Evolutionary conservation across 1,284 basidiomycete genomes (phyloP).

Genomic region (Phenoliferia sp.): DNA sequence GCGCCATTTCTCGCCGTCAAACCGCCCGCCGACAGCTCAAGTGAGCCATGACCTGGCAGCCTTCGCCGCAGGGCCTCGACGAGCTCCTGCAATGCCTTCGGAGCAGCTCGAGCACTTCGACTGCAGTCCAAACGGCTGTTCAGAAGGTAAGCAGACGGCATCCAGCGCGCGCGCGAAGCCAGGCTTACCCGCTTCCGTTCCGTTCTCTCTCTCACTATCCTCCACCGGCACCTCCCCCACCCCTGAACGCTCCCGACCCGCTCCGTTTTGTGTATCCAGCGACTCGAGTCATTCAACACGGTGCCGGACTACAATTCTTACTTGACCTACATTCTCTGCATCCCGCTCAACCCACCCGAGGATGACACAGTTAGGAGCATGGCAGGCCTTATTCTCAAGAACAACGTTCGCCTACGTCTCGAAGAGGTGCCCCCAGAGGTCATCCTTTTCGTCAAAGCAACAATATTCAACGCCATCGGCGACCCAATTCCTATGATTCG

Average conservation of each 20-base stretch:
- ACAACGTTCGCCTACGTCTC: slow-evolving; percentile 61
- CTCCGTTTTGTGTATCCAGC: slow-evolving; percentile 54
- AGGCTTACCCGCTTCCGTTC: neutral
- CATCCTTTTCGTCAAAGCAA: slow-evolving; percentile 71
- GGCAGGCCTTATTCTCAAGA: slow-evolving; percentile 95
- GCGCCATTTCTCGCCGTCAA: too few species aligned
- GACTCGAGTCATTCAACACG: slow-evolving; percentile 76
- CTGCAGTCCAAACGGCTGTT: slow-evolving; percentile 38
- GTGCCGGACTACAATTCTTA: slow-evolving; percentile 94
- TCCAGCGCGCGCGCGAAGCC: neutral
- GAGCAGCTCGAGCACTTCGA: slow-evolving; percentile 42
- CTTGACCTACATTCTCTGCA: slow-evolving; percentile 85
- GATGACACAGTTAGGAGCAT: slow-evolving; percentile 88
- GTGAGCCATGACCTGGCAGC: slow-evolving; percentile 56
- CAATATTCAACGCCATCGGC: slow-evolving; percentile 73
- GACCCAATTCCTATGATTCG: slow-evolving; percentile 78
- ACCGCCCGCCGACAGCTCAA: too few species aligned
- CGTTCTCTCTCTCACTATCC: neutral
- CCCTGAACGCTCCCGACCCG: slow-evolving; percentile 1
- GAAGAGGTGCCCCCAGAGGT: slow-evolving; percentile 62
- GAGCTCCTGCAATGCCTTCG: slow-evolving; percentile 70
- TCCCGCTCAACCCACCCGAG: slow-evolving; percentile 60
- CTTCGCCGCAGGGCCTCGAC: slow-evolving; percentile 68
- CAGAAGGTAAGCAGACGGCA: slow-evolving; percentile 45
- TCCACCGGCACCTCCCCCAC: slow-evolving; percentile 21